Conservation (phyloP, 352 stramenopile genomes). For the Saprolegnia parasitica region DNA sequence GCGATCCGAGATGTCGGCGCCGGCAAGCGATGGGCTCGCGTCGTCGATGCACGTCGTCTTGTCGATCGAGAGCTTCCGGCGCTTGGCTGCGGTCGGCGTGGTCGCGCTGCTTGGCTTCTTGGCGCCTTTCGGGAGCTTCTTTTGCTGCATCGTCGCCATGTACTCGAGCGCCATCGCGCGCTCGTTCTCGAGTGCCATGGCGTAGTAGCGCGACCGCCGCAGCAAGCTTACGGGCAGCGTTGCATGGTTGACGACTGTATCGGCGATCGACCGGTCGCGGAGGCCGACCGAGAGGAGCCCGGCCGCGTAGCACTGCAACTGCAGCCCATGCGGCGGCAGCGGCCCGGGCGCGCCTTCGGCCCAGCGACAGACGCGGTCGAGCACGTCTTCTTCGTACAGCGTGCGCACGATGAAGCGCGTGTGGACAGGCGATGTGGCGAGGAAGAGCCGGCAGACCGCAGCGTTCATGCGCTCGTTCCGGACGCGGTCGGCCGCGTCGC, state of each 20-base stretch:
- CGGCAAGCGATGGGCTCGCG: neutral
- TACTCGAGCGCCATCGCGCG: constrained; percentile 64
- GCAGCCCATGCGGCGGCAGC: neutral
- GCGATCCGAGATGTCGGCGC: neutral
- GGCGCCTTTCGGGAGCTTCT: neutral
- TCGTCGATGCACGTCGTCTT: neutral
- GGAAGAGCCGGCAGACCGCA: constrained; percentile 57
- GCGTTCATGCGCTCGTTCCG: constrained; percentile 39
- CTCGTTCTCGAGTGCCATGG: constrained; percentile 70
- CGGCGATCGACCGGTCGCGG: constrained; percentile 70
- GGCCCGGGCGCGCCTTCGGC: constrained; percentile 43
- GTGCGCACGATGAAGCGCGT: constrained; percentile 66
- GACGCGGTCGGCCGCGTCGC: constrained; percentile 50
- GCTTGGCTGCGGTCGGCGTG: neutral
- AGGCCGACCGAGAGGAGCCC: constrained; percentile 69
- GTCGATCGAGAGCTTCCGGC: constrained; percentile 21
- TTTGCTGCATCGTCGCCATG: constrained; percentile 49
- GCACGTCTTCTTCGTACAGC: constrained; percentile 72
- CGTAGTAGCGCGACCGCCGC: constrained; percentile 65
- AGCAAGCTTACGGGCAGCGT: constrained; percentile 59
- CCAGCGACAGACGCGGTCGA: constrained; percentile 68
- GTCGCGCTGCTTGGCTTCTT: no score
- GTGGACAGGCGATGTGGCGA: constrained; percentile 72
- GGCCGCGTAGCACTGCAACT: constrained; percentile 68
- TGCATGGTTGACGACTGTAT: constrained; percentile 80